These are phyloP conservation scores for Zelonia costaricensis DNA, from an alignment of 208 protist species.

Conservation along the genomic window DNA sequence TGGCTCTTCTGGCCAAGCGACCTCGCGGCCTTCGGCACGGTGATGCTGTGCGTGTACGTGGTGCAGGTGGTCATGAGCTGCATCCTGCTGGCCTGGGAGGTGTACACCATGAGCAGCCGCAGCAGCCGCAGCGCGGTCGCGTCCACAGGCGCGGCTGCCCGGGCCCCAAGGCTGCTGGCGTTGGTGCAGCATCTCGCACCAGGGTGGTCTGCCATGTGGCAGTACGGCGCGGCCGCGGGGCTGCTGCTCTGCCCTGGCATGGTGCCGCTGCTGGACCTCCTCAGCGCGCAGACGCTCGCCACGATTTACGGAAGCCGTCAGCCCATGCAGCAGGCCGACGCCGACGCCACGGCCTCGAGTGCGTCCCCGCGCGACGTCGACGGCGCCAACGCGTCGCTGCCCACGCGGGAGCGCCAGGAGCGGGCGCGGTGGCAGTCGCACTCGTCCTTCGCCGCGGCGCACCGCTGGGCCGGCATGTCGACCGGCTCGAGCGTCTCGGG, in stretches of 20 bases:
- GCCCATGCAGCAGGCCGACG: neutral
- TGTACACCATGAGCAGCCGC: neutral
- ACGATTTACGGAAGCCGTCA: conserved; percentile 6
- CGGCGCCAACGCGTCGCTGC: neutral
- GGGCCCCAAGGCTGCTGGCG: conserved; percentile 1
- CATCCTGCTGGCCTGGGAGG: conserved; percentile 5
- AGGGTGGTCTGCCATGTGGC: conserved; percentile 4
- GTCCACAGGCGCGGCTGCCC: neutral
- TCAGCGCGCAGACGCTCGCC: conserved; percentile 16
- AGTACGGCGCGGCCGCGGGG: neutral
- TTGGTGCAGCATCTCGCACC: conserved; percentile 16
- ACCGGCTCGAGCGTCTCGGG: neutral
- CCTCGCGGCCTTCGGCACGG: conserved; percentile 4
- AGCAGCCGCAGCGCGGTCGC: neutral
- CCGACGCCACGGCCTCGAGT: neutral
- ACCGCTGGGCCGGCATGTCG: neutral
- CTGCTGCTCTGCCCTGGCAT: conserved; percentile 15
- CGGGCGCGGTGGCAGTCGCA: neutral
- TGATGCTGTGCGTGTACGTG: conserved; percentile 17
- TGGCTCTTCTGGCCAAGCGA: conserved; percentile 9
- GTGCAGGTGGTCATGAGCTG: conserved; percentile 4
- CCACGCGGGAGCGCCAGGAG: conserved; percentile 8
- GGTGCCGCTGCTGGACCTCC: conserved; percentile 24
- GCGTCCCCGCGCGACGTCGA: neutral
- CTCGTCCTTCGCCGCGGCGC: neutral